A percentile compares a stretch with the other conserved stretches of the same genome.
phyloP scores from a whole-genome alignment of 331 rosid genomes.

The Quercus phellos region DNA sequence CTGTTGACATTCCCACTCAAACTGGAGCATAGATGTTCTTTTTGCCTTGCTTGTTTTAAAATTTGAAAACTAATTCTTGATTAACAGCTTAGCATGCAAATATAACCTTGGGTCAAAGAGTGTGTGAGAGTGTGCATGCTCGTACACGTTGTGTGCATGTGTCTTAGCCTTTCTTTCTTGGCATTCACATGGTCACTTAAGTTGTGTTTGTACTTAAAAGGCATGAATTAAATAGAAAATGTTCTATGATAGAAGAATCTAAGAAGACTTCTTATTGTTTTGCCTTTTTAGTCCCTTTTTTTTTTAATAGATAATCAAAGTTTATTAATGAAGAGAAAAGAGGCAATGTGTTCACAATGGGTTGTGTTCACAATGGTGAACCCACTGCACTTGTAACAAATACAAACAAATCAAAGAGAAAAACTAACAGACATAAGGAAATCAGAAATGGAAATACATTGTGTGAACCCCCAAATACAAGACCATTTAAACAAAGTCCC shows the following conservation, averaged over 20 bases:
- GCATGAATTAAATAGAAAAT: no score
- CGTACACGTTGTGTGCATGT: neutral
- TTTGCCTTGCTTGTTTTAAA: neutral
- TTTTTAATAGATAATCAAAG: no score
- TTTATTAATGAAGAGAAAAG: no score
- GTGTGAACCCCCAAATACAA: no score
- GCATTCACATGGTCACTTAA: neutral
- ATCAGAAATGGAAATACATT: no score
- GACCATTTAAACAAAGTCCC: no score
- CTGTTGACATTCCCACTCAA: neutral
- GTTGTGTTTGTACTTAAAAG: neutral
- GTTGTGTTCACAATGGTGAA: no score
- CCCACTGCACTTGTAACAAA: no score
- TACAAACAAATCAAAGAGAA: no score
- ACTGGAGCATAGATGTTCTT: neutral
- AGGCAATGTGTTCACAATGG: no score
- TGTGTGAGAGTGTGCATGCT: neutral
- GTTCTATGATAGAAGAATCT: neutral
- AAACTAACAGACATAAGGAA: no score
- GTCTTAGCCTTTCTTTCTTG: neutral
- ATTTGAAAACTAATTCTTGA: neutral
- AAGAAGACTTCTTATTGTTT: neutral
- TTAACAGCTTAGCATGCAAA: neutral
- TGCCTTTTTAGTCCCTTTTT: neutral
- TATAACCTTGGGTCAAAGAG: neutral